Conservation (phyloP, 2,329 filamentous ascomycete genomes). For the Coniochaeta sp. region DNA sequence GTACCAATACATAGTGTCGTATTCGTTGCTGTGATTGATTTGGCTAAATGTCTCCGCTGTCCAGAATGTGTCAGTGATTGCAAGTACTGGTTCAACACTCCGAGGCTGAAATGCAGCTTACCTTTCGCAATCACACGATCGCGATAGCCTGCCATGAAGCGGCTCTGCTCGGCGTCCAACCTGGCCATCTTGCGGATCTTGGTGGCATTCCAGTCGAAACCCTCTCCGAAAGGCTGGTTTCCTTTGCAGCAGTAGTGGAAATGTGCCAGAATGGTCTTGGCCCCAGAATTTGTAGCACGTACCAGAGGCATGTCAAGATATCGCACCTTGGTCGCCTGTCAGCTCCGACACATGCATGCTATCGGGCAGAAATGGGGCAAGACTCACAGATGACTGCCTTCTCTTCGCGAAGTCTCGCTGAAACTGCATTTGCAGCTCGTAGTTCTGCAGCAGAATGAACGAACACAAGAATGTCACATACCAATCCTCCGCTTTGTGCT, state of each 20-base stretch:
- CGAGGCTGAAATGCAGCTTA: constrained; percentile 6
- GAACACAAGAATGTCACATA: constrained; percentile 20
- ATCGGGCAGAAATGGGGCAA: background rate
- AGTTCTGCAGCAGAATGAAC: constrained; percentile 24
- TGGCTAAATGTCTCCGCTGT: constrained; percentile 9
- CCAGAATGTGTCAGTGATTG: background rate
- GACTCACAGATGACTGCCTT: background rate
- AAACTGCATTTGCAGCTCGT: constrained; percentile 17
- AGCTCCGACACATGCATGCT: background rate
- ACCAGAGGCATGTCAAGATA: constrained; percentile 5
- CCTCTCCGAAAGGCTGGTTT: constrained; percentile 17
- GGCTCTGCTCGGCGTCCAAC: constrained; percentile 15
- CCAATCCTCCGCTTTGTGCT: constrained; percentile 20
- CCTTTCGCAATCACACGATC: constrained; percentile 14
- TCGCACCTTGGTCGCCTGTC: background rate
- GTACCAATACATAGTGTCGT: constrained; percentile 16
- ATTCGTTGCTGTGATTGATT: constrained; percentile 14
- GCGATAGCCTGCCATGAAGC: constrained; percentile 15
- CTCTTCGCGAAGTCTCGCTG: background rate
- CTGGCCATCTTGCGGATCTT: constrained; percentile 15
- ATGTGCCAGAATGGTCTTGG: constrained; percentile 23
- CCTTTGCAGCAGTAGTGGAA: constrained; percentile 25
- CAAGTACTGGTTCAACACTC: background rate
- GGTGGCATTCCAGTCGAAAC: constrained; percentile 14
- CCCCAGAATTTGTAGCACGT: constrained; percentile 17